phyloP scores from a whole-genome alignment of 805 yeast species.

The Metschnikowia peoriensis region DNA sequence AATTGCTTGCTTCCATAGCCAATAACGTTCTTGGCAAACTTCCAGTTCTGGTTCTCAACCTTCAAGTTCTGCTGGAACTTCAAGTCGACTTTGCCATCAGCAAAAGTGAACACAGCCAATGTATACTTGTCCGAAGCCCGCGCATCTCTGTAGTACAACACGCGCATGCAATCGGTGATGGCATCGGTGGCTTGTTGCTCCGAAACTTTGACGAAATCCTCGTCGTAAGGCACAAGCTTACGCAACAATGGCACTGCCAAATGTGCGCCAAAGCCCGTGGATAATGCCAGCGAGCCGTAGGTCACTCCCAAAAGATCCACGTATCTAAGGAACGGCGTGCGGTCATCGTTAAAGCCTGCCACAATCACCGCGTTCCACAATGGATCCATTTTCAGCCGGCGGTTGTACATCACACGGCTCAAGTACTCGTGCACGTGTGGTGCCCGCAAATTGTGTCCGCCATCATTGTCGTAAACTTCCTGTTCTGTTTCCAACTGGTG shows the following conservation, averaged over 20 bases:
- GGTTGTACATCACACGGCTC: slow-evolving; percentile 76
- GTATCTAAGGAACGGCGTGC: slow-evolving; percentile 69
- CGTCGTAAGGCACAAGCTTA: slow-evolving; percentile 75
- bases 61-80: slow-evolving; percentile 62
- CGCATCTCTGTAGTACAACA: slow-evolving; percentile 93
- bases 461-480: slow-evolving; percentile 75
- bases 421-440: slow-evolving; percentile 85
- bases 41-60: slow-evolving; percentile 82
- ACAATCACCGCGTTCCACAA: slow-evolving; percentile 93
- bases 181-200: slow-evolving; percentile 75
- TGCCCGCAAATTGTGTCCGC: slow-evolving; percentile 63
- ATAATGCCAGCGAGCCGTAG: slow-evolving; percentile 81
- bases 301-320: slow-evolving; percentile 92
- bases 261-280: slow-evolving; percentile 96
- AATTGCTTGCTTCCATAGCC: slow-evolving; percentile 82
- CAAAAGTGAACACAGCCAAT: slow-evolving; percentile 63
- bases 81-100: slow-evolving; percentile 47
- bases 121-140: slow-evolving; percentile 86
- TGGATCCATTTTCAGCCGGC: slow-evolving; percentile 94
- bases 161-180: slow-evolving; percentile 88
- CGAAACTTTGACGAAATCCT: slow-evolving; percentile 64
- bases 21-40: slow-evolving; percentile 78
- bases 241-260: slow-evolving; percentile 91
- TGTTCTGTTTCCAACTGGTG: slow-evolving; percentile 73
- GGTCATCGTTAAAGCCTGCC: slow-evolving; percentile 76